Evolutionary conservation across 305 asterid species (phyloP), one percentile per base, ranked within the genome.

Genomic region (Rubia peregrina): DNA sequence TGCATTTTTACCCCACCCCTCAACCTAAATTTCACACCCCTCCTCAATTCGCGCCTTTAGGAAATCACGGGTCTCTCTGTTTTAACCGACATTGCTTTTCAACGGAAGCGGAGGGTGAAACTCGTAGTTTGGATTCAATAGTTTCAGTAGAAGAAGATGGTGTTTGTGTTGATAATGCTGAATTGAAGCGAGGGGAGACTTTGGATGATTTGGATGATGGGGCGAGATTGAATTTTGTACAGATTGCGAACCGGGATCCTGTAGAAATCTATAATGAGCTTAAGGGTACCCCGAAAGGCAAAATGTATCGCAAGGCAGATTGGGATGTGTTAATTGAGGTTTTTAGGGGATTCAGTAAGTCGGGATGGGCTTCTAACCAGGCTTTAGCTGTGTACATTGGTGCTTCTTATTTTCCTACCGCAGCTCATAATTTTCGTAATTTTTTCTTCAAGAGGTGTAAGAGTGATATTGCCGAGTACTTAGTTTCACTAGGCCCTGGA

Each of bases 291-390:
- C 26, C 14, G 4, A 70, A 70, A 51, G 38, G 82, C 16, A 82
- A 81, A 22, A 77, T 69, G 59, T 80, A 74, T 49, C 78, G 77
- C 59, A 77, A 73, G 63, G 57, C 74, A 49, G 96, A 93, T 76
- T 84, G 85, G 88, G 86, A 89, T 77, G 55, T 80, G 49, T n/a
- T 89, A 75, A 76, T 30, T 13, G 90, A 88, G 81, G 63, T 90
- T 60, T 81, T 90, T 61, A 72, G 81, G 66, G 48, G 81, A 62
- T 90, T 90, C 74, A 67, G 91, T 38, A 75, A 74, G 73, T 93
- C 98, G 0, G 86, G 84, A 62, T 93, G 98, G 98, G 97, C 98
- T 63, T 73, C 93, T 0, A 81, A 86, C 80, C 98, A 90, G 80
- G 90, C 98, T 62, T 83, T 93, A 19, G 90, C 89, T 8, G 79